Percentiles rank a stretch among this genome's conserved stretches.
These are phyloP conservation scores for Ceratocystis albifundus DNA, from an alignment of 2,329 filamentous ascomycete species.

Conservation along the genomic window DNA sequence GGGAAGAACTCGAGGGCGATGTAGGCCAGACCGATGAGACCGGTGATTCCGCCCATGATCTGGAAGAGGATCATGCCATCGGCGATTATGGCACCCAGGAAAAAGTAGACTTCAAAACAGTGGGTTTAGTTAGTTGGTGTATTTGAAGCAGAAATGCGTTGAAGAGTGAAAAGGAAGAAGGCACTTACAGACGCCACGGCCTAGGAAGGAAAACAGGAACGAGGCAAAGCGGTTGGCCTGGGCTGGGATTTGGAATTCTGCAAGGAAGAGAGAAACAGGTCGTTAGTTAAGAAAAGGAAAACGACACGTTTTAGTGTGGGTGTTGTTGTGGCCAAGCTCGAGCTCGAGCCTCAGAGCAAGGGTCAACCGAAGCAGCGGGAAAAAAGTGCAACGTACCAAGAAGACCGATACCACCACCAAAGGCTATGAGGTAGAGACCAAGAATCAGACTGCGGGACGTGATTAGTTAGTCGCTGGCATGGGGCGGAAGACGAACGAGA, in stretches of 20 bases:
- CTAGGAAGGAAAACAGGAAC: constrained; percentile 95
- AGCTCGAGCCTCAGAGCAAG: not conserved
- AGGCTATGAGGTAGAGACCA: constrained; percentile 78
- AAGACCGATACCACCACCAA: constrained; percentile 65
- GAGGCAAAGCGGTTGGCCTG: constrained; percentile 88
- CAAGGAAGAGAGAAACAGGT: not conserved
- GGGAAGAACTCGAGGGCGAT: constrained; percentile 63
- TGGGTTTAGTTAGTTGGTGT: constrained; percentile 19
- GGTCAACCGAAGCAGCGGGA: not conserved
- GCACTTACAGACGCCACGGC: constrained; percentile 80
- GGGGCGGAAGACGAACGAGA: not conserved
- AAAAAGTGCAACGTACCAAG: constrained; percentile 42
- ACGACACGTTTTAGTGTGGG: not conserved
- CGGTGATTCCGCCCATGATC: constrained; percentile 68
- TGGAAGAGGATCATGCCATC: constrained; percentile 54
- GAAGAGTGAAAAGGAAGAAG: not conserved
- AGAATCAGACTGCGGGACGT: constrained; percentile 39
- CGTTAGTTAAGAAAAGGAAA: not conserved
- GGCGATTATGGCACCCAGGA: constrained; percentile 77
- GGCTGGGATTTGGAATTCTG: constrained; percentile 88
- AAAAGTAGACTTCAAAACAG: constrained; percentile 68
- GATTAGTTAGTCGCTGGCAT: not conserved
- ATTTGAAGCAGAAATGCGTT: no score
- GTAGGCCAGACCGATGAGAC: constrained; percentile 68
- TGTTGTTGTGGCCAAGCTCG: constrained; percentile 4